A percentile compares a stretch with the other conserved stretches of the same genome.
Conservation (phyloP, 2,329 filamentous ascomycete species). For the Fusarium torreyae region DNA sequence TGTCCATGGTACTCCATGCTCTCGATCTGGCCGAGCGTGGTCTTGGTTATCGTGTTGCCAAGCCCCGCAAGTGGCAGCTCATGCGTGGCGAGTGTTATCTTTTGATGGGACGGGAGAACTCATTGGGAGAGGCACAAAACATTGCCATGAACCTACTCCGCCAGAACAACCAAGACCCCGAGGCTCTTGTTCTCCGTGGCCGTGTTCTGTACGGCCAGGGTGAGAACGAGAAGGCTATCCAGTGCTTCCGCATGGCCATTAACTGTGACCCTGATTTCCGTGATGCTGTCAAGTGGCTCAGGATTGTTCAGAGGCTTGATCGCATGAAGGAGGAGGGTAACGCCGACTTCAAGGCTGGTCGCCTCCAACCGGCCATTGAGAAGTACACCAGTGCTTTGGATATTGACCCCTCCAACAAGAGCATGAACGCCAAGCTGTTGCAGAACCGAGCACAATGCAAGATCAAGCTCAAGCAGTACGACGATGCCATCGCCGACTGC, state of each 20-base stretch:
- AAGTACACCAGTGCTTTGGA: constrained; percentile 87
- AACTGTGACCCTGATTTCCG: constrained; percentile 93
- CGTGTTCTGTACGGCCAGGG: constrained; percentile 91
- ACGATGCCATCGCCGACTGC: constrained; percentile 86
- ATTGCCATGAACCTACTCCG: constrained; percentile 90
- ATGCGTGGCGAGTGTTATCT: constrained; percentile 93
- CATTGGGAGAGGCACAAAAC: constrained; percentile 91
- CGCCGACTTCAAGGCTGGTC: constrained; percentile 86
- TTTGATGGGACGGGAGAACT: constrained; percentile 92
- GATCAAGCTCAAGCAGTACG: constrained; percentile 86
- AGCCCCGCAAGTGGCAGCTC: constrained; percentile 93
- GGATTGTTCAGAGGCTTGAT: constrained; percentile 91
- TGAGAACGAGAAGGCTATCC: constrained; percentile 94
- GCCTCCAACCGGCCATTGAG: constrained; percentile 84
- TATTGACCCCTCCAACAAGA: constrained; percentile 89
- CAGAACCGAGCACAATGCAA: constrained; percentile 93
- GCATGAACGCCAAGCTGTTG: constrained; percentile 93
- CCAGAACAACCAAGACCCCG: constrained; percentile 90
- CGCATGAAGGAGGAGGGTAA: constrained; percentile 97
- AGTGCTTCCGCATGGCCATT: constrained; percentile 91
- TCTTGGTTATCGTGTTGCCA: constrained; percentile 80
- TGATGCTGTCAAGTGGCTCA: constrained; percentile 88
- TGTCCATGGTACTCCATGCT: constrained; percentile 93
- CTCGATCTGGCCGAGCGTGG: constrained; percentile 90
- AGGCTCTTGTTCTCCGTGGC: constrained; percentile 91